Evolutionary conservation across 768 basidiomycete species (phyloP).

Genomic region (Amanita inopinata): DNA sequence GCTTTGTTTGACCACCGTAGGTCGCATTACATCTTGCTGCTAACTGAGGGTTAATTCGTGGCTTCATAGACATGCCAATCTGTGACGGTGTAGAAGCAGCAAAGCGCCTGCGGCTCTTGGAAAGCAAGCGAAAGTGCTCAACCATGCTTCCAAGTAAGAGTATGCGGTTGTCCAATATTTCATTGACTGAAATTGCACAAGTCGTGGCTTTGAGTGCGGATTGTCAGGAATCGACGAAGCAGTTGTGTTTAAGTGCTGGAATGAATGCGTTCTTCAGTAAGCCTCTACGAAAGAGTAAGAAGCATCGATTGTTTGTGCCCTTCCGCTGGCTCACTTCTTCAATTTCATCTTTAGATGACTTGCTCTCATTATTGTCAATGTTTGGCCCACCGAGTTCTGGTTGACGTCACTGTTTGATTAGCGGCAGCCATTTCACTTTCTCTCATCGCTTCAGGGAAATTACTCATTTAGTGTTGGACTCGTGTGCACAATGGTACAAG

Average conservation of each 20-base stretch:
- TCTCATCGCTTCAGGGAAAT: no score
- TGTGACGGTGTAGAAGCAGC: constrained; percentile 72
- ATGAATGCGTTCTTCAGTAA: constrained; percentile 76
- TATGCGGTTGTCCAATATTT: background rate
- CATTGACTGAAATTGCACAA: constrained; percentile 16
- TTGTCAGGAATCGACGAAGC: constrained; percentile 68
- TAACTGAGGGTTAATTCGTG: background rate
- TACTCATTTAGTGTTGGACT: no score
- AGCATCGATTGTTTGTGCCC: no score
- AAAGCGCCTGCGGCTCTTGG: constrained; percentile 50
- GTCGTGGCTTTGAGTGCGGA: constrained; percentile 70
- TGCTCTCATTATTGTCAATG: constrained; percentile 43
- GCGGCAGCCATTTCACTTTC: no score
- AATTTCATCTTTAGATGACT: constrained; percentile 30
- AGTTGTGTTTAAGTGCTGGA: constrained; percentile 66
- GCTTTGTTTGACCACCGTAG: constrained; percentile 71
- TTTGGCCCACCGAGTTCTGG: constrained; percentile 27
- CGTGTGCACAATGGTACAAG: no score
- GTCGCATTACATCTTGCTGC: constrained; percentile 14
- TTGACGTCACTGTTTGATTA: background rate
- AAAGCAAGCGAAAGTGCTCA: constrained; percentile 43
- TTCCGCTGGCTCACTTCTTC: background rate
- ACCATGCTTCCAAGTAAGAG: constrained; percentile 46
- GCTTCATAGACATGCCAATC: constrained; percentile 75
- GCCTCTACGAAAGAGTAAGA: constrained; percentile 53